These are phyloP conservation scores for Gossypium laxum DNA, from an alignment of 441 rosid species.

Conservation along the genomic window DNA sequence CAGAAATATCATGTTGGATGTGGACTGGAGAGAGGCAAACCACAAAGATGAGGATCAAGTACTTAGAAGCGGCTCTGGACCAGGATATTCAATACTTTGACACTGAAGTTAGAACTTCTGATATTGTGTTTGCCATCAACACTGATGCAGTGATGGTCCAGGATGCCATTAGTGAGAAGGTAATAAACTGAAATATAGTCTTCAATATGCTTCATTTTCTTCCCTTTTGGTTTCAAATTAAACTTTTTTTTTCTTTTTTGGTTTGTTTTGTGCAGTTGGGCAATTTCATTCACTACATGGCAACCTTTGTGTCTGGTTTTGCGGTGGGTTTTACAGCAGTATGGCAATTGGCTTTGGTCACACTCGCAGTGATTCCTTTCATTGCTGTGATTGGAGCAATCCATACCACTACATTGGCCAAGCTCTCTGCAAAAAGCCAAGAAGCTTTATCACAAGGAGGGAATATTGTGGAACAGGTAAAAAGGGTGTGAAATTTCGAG, in stretches of 20 bases:
- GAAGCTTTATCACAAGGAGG: constrained; percentile 89
- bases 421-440: constrained; percentile 72
- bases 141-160: constrained; percentile 95
- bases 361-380: constrained; percentile 91
- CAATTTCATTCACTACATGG: constrained; percentile 91
- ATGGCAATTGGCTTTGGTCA: constrained; percentile 91
- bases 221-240: constrained; percentile 14
- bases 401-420: constrained; percentile 67
- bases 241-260: neutral
- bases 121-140: constrained; percentile 80
- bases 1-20: constrained; percentile 99
- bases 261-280: constrained; percentile 54
- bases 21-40: constrained; percentile 99
- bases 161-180: constrained; percentile 99
- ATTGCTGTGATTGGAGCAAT: constrained; percentile 90
- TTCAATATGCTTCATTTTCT: neutral
- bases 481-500: no score
- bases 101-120: constrained; percentile 90
- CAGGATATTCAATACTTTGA: constrained; percentile 93
- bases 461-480: constrained; percentile 88
- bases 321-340: constrained; percentile 98
- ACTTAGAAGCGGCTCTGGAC: constrained; percentile 85
- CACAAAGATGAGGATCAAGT: constrained; percentile 96
- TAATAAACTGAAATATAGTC: constrained; percentile 12
- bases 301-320: constrained; percentile 94